Base-by-base conservation (phyloP, 164 flowering plant genomes). In the Vitis amurensis region DNA sequence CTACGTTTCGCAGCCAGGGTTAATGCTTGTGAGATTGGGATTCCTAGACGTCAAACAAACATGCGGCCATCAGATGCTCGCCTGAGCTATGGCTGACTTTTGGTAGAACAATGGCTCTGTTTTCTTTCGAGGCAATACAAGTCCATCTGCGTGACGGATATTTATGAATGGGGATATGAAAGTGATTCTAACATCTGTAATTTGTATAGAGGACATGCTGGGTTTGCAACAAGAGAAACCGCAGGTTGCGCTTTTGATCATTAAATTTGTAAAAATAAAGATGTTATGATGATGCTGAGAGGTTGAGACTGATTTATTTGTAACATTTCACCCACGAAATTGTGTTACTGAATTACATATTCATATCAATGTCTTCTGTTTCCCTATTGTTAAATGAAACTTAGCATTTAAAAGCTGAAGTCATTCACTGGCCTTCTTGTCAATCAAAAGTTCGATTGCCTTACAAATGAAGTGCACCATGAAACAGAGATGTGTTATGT, bases 21-120 rank as follows among this genome's bases (percentile, higher is more conserved):
- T 1, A 95, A 95, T 77, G 89, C 97, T 48, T 93, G 99, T 71
- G 98, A 91, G 81, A 95, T 95, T 37, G 98, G 99, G 23, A 73
- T 84, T 59, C 92, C 98, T 8, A 79, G 97, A 31, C 91, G 98
- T 27, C 94, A 90, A 68, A 87, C 92, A 11, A 86, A 74, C 72
- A 57, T 72, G 52, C 77, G 91, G 16, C 44, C 87, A n/a, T 49
- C 71, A 7, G 97, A 94, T 50, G 80, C 89, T 70, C 91, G 98
- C 27, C 68, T 90, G 76, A 93, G 96, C 79, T 87, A 78, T 69
- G 94, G 93, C 37, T 87, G 74, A 86, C 55, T 50, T 13, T 64
- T 27, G 47, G 30, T 57, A 55, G 27, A 55, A 50, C 13, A 50
- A 8, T 49, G 11, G 14, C 56, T 76, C 14, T 66, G 19, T 57